A percentile compares a stretch with the other conserved stretches of the same genome.
Evolutionary conservation across 2,329 filamentous ascomycete species (phyloP).

Genomic region (Aspergillus fijiensis): DNA sequence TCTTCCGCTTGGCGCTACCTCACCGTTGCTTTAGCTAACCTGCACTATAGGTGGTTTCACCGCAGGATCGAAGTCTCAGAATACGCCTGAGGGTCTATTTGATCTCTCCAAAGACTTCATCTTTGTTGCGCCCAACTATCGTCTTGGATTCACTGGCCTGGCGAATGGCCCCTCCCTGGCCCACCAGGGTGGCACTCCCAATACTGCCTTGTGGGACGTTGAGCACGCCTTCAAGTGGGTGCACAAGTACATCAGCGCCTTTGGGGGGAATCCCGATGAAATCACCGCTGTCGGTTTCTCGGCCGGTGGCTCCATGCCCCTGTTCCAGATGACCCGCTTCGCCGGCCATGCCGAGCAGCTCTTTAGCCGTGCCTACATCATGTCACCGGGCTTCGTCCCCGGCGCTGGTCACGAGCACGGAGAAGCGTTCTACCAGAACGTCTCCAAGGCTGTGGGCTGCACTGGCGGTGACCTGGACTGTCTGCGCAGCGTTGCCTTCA

Average conservation of each 20-base stretch:
- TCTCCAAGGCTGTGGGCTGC: no score
- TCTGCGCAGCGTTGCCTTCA: no score
- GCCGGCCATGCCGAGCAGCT: background rate
- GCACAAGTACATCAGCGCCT: background rate
- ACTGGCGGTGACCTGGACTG: no score
- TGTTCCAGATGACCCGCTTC: constrained; percentile 2
- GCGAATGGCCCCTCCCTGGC: background rate
- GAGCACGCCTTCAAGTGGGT: background rate
- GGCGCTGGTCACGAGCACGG: no score
- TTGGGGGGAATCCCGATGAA: background rate
- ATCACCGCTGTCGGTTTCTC: background rate
- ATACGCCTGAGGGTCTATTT: background rate
- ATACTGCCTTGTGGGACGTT: background rate
- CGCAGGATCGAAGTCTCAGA: background rate
- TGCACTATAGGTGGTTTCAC: background rate
- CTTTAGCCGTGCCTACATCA: no score
- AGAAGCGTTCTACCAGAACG: no score
- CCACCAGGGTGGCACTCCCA: background rate
- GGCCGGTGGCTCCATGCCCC: no score
- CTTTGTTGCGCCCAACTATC: background rate
- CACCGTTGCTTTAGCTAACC: background rate
- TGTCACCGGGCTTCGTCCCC: no score
- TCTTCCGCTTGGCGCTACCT: no score
- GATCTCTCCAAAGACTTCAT: background rate
- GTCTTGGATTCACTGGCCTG: background rate